Evolutionary conservation across 1,284 basidiomycete species (phyloP).

Genomic region (Apiotrichum brassicae): DNA sequence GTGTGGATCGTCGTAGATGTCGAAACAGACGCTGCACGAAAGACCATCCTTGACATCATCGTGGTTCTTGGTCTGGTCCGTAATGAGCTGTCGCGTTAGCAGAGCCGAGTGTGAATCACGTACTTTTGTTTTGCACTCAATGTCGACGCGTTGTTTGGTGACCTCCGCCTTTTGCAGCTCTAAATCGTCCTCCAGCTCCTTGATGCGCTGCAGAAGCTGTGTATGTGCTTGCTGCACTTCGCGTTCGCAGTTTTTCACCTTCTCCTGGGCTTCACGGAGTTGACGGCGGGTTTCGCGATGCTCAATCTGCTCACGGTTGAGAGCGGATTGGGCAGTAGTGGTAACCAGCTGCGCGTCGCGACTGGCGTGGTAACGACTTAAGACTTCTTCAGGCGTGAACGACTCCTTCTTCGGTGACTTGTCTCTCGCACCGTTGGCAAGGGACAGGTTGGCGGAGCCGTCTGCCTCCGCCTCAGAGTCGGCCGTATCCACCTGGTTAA

Average conservation of each 20-base stretch:
- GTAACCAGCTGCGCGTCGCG: too few species aligned
- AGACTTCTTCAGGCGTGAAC: too few species aligned
- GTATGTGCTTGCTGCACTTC: too few species aligned
- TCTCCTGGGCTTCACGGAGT: neutral
- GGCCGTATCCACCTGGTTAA: too few species aligned
- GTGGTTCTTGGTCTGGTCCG: conserved; percentile 21
- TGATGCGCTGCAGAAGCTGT: neutral
- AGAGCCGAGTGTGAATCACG: neutral
- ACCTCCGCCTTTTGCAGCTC: conserved; percentile 8
- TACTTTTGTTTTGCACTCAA: conserved; percentile 11
- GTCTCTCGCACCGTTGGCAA: too few species aligned
- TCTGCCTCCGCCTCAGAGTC: too few species aligned
- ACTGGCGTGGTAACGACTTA: too few species aligned
- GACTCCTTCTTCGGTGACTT: too few species aligned
- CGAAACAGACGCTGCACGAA: conserved; percentile 40
- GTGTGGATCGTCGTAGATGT: conserved; percentile 39
- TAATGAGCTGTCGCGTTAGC: conserved; percentile 10
- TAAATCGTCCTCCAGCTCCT: conserved; percentile 9
- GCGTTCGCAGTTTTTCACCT: neutral
- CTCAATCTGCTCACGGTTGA: too few species aligned
- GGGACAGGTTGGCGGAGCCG: too few species aligned
- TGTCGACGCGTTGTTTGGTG: conserved; percentile 11
- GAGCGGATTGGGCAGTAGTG: too few species aligned
- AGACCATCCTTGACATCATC: conserved; percentile 33
- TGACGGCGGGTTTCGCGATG: too few species aligned